A percentile compares a stretch with the other conserved stretches of the same genome.
phyloP scores from a whole-genome alignment of 768 basidiomycete species.

The Crucibulum laeve region DNA sequence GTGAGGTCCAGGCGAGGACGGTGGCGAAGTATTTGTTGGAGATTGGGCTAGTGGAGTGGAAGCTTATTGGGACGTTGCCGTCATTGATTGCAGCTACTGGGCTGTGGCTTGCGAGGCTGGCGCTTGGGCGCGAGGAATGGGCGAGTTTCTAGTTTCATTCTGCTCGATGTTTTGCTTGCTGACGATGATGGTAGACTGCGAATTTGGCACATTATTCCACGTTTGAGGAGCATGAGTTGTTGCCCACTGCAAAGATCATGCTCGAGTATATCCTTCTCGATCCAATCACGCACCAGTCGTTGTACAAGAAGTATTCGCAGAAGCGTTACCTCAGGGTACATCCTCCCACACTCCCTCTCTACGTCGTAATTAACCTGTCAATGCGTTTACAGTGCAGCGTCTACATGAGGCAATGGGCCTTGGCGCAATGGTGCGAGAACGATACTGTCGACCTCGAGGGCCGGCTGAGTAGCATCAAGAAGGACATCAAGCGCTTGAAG shows the following conservation, averaged over 20 bases:
- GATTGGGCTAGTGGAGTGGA: constrained; percentile 77
- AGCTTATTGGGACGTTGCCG: constrained; percentile 69
- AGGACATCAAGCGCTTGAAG: constrained; percentile 37
- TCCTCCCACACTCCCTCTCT: background rate
- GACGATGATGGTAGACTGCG: constrained; percentile 51
- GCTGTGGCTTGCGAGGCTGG: constrained; percentile 80
- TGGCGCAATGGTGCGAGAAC: constrained; percentile 64
- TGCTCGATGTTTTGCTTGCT: constrained; percentile 3
- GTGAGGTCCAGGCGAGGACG: constrained; percentile 80
- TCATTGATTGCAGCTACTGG: constrained; percentile 80
- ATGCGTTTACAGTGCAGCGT: constrained; percentile 54
- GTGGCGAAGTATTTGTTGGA: constrained; percentile 91
- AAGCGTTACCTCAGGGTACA: constrained; percentile 81
- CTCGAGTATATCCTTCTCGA: constrained; percentile 75
- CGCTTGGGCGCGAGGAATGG: constrained; percentile 81
- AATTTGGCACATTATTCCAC: constrained; percentile 87
- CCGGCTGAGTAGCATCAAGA: constrained; percentile 54
- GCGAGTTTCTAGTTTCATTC: constrained; percentile 35
- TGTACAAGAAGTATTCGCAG: constrained; percentile 86
- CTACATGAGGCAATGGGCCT: constrained; percentile 76
- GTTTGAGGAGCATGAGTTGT: constrained; percentile 73
- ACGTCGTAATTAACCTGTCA: background rate
- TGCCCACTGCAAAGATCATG: constrained; percentile 84
- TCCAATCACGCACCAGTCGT: constrained; percentile 66
- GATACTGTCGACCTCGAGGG: constrained; percentile 47